phyloP scores from a whole-genome alignment of 768 basidiomycete species.

The Rhodotorula toruloides region DNA sequence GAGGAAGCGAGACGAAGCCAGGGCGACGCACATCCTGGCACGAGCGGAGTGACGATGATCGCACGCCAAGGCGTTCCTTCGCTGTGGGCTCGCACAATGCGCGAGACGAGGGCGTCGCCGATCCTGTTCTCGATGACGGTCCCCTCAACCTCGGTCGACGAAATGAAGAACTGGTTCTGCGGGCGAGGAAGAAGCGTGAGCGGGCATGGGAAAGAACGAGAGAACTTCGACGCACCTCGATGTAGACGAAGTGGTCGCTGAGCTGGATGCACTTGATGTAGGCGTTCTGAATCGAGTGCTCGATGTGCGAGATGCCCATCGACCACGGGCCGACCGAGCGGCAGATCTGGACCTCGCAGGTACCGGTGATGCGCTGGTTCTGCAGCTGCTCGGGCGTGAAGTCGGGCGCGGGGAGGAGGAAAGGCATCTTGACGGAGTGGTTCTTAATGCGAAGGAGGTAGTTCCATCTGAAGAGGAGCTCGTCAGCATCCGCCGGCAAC shows the following conservation, averaged over 20 bases:
- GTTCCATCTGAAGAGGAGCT: constrained; percentile 66
- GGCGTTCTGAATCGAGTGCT: constrained; percentile 58
- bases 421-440: constrained; percentile 85
- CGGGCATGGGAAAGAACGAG: constrained; percentile 47
- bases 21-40: constrained; percentile 87
- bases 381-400: constrained; percentile 75
- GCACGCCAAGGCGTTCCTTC: constrained; percentile 82
- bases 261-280: constrained; percentile 67
- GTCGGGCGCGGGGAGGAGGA: constrained; percentile 86
- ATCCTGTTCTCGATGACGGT: constrained; percentile 85
- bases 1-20: too few relatives aligned
- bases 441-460: constrained; percentile 91
- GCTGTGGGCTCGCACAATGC: constrained; percentile 79
- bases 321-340: constrained; percentile 96
- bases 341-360: constrained; percentile 95
- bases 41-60: constrained; percentile 80
- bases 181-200: neutral
- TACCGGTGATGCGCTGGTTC: constrained; percentile 78
- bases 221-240: constrained; percentile 51
- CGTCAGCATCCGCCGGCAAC: neutral
- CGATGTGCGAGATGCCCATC: constrained; percentile 77
- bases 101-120: constrained; percentile 84
- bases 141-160: constrained; percentile 70
- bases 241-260: constrained; percentile 96
- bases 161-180: constrained; percentile 53